Evolutionary conservation across 2,329 filamentous ascomycete genomes (phyloP).

Genomic region (Elsinoe ampelina): DNA sequence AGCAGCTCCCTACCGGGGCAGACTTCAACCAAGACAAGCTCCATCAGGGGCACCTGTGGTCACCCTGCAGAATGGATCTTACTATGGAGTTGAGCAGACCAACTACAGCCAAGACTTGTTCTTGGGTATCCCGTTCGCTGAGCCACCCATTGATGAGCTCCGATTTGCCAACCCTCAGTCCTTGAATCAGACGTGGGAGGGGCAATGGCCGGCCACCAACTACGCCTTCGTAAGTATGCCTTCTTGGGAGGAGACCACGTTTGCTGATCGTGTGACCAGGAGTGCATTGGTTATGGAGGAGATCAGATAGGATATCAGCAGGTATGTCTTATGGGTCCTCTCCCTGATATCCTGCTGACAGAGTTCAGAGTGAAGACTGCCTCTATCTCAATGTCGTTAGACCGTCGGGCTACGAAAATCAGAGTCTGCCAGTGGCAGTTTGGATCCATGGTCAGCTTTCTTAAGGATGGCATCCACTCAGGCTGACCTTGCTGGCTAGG

Average conservation of each 20-base stretch:
- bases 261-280: slow-evolving; percentile 10
- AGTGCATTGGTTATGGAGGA: slow-evolving; percentile 29
- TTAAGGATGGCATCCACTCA: not conserved
- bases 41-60: slow-evolving; percentile 24
- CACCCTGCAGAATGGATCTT: slow-evolving; percentile 35
- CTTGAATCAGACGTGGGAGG: slow-evolving; percentile 26
- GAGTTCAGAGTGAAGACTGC: slow-evolving; percentile 41
- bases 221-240: slow-evolving; percentile 24
- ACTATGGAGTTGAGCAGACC: slow-evolving; percentile 31
- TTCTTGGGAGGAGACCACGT: no score
- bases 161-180: slow-evolving; percentile 19
- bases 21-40: not conserved
- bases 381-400: slow-evolving; percentile 52
- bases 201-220: slow-evolving; percentile 27
- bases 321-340: slow-evolving; percentile 15
- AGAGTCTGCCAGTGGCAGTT: slow-evolving; percentile 46
- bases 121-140: slow-evolving; percentile 28
- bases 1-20: not conserved
- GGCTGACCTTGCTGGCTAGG: slow-evolving; percentile 20
- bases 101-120: slow-evolving; percentile 35
- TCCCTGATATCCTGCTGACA: not conserved
- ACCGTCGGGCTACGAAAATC: slow-evolving; percentile 37
- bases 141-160: slow-evolving; percentile 20
- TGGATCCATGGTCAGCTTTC: slow-evolving; percentile 46
- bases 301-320: slow-evolving; percentile 22